Percentiles rank a stretch among this genome's conserved stretches.
Evolutionary conservation across 805 yeast genomes (phyloP).

Genomic region (Candida alai): DNA sequence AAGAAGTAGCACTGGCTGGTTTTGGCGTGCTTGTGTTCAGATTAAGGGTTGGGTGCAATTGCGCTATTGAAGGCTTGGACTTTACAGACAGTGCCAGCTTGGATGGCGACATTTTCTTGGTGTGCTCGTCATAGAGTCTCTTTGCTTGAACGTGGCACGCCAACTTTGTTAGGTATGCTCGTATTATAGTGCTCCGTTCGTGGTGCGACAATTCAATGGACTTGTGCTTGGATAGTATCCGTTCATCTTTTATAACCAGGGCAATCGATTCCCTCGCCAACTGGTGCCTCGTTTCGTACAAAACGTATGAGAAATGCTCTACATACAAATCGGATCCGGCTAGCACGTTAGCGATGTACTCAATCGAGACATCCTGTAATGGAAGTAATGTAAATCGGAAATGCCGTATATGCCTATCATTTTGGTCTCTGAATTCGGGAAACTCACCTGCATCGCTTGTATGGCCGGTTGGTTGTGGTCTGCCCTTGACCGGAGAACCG

Average conservation of each 20-base stretch:
- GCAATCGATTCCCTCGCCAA: conserved; percentile 31
- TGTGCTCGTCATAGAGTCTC: conserved; percentile 47
- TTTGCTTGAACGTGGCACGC: conserved; percentile 66
- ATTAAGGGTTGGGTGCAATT: conserved; percentile 11
- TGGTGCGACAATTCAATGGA: conserved; percentile 31
- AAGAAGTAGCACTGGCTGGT: conserved; percentile 2
- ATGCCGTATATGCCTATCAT: conserved; percentile 16
- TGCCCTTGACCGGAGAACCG: conserved; percentile 17
- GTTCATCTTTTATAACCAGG: conserved; percentile 8
- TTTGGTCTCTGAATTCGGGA: conserved; percentile 21
- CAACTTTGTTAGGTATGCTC: conserved; percentile 44
- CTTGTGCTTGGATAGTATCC: conserved; percentile 1
- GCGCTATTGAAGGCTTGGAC: conserved; percentile 6
- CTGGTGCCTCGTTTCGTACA: conserved; percentile 31
- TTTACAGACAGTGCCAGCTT: conserved; percentile 1
- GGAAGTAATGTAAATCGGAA: conserved; percentile 23
- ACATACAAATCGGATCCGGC: conserved; percentile 49
- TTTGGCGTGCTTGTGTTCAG: conserved; percentile 12
- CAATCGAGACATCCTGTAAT: conserved; percentile 13
- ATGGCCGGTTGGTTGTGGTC: conserved; percentile 1
- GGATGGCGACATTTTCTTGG: conserved; percentile 14
- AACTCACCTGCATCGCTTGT: conserved; percentile 7
- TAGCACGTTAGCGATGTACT: conserved; percentile 23
- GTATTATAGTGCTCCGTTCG: conserved; percentile 40
- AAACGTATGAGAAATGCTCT: conserved; percentile 48